Evolutionary conservation across 1,284 basidiomycete genomes (phyloP), one percentile per base, ranked within the genome.

Genomic region (Athelia psychrophila): DNA sequence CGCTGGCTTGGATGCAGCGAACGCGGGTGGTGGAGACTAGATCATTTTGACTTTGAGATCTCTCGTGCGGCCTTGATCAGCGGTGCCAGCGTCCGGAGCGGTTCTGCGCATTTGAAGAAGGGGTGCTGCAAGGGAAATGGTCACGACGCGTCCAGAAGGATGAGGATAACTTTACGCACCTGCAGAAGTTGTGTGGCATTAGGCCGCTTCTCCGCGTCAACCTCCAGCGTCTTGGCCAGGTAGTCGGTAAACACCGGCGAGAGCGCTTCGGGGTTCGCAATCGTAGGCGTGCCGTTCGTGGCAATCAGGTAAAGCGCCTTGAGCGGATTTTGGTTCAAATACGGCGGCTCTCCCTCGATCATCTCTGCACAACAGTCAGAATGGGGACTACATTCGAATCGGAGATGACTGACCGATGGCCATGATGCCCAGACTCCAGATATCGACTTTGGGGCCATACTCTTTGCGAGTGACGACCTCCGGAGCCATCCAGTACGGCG

Each of bases 401-500:
- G 27, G 5, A 27, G 47, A 49, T 38, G 44, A 70, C 81, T 63
- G 60, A 91, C 93, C 94, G 58, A 99, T 99, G 22, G 95, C 95
- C 93, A 99, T 96, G 75, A 99, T 99, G 20, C 96, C 97, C 63
- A 99, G 73, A 69, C 86, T 91, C 97, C 97, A 99, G 54, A 99
- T 94, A 67, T 99, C 97, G 25, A 99, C 97, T 71, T 98, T 98
- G 3, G 96, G 93, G 0, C 96, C 97, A 66, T 99, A 99, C 74
- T 98, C 97, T 70, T 98, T 98, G 52, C 95, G 85, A 19, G 93
- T 97, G 54, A 99, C 96, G 27, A 99, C 95, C 67, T 99, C 96
- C 1, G 96, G 96, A 1, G 97, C 96, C 96, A 99, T 99, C 96
- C 96, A 99, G 68, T 98, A 99, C 1, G 97, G 97, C 6, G 97